phyloP scores from a whole-genome alignment of 345 rosid genomes.

The Ceriops tagal region DNA sequence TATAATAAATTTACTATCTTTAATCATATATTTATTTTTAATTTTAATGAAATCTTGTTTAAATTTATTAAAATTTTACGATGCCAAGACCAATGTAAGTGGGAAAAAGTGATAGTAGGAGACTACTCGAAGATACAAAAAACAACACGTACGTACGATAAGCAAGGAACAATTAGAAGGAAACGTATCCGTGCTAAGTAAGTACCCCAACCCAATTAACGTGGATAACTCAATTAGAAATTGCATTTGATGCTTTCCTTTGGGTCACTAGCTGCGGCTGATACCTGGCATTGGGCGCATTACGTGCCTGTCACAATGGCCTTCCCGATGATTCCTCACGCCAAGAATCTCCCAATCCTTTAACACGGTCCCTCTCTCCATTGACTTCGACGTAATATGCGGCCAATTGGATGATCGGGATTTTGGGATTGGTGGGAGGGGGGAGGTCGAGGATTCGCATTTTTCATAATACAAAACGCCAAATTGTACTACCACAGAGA shows the following conservation, averaged over 20 bases:
- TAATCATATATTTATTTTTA: too few relatives aligned
- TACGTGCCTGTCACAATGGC: slow-evolving; percentile 26
- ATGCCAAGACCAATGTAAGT: not conserved
- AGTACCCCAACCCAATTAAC: not conserved
- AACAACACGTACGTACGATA: not conserved
- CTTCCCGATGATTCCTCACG: slow-evolving; percentile 17
- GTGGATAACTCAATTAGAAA: not conserved
- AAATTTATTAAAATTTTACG: too few relatives aligned
- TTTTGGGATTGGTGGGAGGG: not conserved
- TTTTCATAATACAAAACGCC: too few relatives aligned
- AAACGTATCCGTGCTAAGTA: not conserved
- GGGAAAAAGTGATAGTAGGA: slow-evolving; percentile 10
- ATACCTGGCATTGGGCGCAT: slow-evolving; percentile 15
- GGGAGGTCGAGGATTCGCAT: too few relatives aligned
- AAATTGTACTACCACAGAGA: too few relatives aligned
- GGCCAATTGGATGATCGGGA: not conserved
- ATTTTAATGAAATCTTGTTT: too few relatives aligned
- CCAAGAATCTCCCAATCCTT: slow-evolving; percentile 26
- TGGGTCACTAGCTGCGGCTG: slow-evolving; percentile 15
- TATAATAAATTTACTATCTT: too few relatives aligned
- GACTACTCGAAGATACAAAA: slow-evolving; percentile 1
- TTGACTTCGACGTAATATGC: not conserved
- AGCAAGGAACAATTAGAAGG: slow-evolving; percentile 9
- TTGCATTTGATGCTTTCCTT: slow-evolving; percentile 29
- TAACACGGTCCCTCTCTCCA: not conserved